Conservation (phyloP, 2,329 filamentous ascomycete species). For the Monilinia polystroma region DNA sequence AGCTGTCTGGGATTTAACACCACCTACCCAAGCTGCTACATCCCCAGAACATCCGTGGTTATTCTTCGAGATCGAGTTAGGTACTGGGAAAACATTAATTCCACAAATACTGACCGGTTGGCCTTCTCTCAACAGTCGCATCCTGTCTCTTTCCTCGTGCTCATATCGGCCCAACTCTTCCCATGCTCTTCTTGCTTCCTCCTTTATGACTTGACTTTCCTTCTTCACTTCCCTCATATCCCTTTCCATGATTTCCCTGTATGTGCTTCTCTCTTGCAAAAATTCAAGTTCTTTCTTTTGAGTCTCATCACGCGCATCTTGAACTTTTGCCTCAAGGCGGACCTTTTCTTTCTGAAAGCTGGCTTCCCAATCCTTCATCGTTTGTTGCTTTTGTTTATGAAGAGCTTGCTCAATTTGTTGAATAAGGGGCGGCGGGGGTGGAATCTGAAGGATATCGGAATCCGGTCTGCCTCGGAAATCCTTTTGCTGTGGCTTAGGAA, state of each 20-base stretch:
- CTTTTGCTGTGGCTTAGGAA: constrained; percentile 14
- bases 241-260: constrained; percentile 15
- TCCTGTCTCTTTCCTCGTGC: constrained; percentile 87
- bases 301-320: constrained; percentile 19
- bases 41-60: constrained; percentile 6
- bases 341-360: constrained; percentile 21
- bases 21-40: constrained; percentile 20
- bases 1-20: constrained; percentile 11
- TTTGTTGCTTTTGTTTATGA: constrained; percentile 22
- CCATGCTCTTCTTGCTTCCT: constrained; percentile 93
- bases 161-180: constrained; percentile 92
- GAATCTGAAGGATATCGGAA: constrained; percentile 22
- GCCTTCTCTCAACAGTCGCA: constrained; percentile 77
- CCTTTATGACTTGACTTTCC: constrained; percentile 23
- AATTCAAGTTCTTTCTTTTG: constrained; percentile 23
- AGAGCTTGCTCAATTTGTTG: constrained; percentile 23
- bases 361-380: constrained; percentile 21
- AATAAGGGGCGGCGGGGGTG: constrained; percentile 19
- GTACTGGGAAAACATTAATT: constrained; percentile 84
- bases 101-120: constrained; percentile 87
- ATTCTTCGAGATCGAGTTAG: constrained; percentile 2
- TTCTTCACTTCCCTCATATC: constrained; percentile 22
- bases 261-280: constrained; percentile 12
- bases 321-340: constrained; percentile 20
- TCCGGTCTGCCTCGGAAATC: constrained; percentile 16